Conservation (phyloP, 2,329 filamentous ascomycete species). For the Kalaharituber pfeilii region DNA sequence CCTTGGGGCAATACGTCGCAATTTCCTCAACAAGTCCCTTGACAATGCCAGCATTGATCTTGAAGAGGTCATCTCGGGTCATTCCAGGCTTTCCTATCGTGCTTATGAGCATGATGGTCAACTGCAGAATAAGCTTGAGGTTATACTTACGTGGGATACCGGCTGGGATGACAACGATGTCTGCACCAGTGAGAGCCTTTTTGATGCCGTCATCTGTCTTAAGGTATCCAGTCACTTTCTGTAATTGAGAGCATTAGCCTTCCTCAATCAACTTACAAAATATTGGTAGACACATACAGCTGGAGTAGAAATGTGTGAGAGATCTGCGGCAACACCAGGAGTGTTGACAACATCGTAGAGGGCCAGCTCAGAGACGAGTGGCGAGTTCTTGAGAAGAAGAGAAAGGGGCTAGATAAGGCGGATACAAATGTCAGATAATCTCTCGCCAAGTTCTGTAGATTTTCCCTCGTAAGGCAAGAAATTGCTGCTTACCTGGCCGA, state of each 20-base stretch:
- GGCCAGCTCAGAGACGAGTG: constrained; percentile 75
- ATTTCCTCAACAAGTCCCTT: constrained; percentile 79
- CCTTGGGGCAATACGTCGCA: constrained; percentile 78
- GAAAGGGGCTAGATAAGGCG: constrained; percentile 57
- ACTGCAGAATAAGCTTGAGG: constrained; percentile 1
- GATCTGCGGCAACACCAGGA: constrained; percentile 83
- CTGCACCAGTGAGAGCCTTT: constrained; percentile 74
- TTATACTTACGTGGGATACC: constrained; percentile 74
- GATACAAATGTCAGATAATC: constrained; percentile 5
- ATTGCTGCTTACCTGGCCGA: constrained; percentile 61
- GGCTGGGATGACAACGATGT: constrained; percentile 93
- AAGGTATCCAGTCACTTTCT: constrained; percentile 79
- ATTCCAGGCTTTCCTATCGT: constrained; percentile 89
- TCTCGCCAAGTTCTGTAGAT: not conserved
- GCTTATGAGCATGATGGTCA: constrained; percentile 10
- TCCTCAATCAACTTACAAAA: constrained; percentile 4
- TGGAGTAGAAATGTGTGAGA: constrained; percentile 88
- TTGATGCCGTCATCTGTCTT: constrained; percentile 74
- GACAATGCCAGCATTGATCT: constrained; percentile 97
- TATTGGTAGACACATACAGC: constrained; percentile 55
- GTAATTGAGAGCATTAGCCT: no score
- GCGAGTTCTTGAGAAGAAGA: constrained; percentile 80
- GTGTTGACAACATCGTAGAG: constrained; percentile 99
- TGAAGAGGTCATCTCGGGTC: constrained; percentile 98
- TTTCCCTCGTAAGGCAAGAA: constrained; percentile 3